phyloP scores from a whole-genome alignment of 139 green algal genomes.

The Picochlorum sp. region DNA sequence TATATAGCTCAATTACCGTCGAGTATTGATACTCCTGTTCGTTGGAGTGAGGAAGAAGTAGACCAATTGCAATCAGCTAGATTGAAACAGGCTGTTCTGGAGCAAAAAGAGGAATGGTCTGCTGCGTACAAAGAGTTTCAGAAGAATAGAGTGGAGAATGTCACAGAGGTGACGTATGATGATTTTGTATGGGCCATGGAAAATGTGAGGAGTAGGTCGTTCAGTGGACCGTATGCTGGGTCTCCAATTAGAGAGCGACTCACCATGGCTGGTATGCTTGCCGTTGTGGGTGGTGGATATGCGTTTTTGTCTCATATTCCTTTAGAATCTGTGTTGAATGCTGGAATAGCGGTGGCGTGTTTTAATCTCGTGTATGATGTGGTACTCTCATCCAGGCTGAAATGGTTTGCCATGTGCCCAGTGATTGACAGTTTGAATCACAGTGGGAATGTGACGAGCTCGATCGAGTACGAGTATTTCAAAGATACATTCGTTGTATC shows the following conservation, averaged over 20 bases:
- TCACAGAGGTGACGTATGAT: background rate
- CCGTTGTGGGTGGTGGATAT: conserved; percentile 7
- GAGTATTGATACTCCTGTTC: conserved; percentile 48
- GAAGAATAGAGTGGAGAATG: conserved; percentile 1
- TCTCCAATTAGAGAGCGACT: conserved; percentile 15
- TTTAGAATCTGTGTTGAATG: conserved; percentile 41
- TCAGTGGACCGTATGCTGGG: conserved; percentile 69
- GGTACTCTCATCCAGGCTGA: conserved; percentile 31
- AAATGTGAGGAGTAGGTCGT: conserved; percentile 66
- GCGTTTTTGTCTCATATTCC: conserved; percentile 15
- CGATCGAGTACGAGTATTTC: conserved; percentile 48
- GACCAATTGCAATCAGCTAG: conserved; percentile 52
- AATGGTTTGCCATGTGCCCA: conserved; percentile 43
- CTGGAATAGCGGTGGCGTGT: conserved; percentile 32
- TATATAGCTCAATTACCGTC: conserved; percentile 63
- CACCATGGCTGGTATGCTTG: conserved; percentile 17
- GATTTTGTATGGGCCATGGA: conserved; percentile 63
- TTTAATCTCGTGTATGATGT: conserved; percentile 56
- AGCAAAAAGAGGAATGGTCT: conserved; percentile 59
- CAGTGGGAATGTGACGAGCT: conserved; percentile 23
- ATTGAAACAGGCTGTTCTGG: conserved; percentile 46
- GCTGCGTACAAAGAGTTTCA: conserved; percentile 34
- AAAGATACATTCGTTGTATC: conserved; percentile 30
- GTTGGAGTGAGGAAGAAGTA: conserved; percentile 52
- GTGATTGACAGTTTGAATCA: conserved; percentile 55